Conservation (phyloP, 2,329 filamentous ascomycete species). For the Diaporthe eres region DNA sequence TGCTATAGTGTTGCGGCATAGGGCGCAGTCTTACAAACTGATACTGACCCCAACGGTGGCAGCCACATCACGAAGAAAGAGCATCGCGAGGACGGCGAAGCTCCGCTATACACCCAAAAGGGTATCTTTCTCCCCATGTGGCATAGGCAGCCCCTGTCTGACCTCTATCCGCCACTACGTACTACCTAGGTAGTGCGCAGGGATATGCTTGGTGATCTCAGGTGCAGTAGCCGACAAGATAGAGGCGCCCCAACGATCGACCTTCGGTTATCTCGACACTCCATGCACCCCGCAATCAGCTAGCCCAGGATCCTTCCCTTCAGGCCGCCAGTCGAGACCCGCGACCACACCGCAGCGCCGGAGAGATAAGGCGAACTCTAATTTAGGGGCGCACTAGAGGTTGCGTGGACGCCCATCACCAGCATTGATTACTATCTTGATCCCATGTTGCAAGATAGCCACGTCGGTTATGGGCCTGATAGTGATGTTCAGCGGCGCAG, state of each 20-base stretch:
- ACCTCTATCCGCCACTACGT: background rate
- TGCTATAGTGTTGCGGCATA: no score
- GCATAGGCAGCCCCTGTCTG: background rate
- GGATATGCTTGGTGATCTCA: background rate
- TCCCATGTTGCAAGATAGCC: background rate
- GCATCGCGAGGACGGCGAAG: background rate
- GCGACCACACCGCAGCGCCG: background rate
- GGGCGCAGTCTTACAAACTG: background rate
- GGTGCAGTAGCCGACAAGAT: slow-evolving; percentile 18
- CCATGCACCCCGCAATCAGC: slow-evolving; percentile 4
- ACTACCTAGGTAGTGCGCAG: background rate
- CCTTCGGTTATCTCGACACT: slow-evolving; percentile 17
- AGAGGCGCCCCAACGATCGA: background rate
- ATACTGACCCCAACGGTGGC: background rate
- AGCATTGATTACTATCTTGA: background rate
- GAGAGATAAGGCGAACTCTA: slow-evolving; percentile 17
- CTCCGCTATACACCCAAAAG: background rate
- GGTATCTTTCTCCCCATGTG: background rate
- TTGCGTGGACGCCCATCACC: background rate
- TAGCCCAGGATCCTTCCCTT: background rate
- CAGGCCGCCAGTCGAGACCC: background rate
- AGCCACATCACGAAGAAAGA: background rate
- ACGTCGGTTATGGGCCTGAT: slow-evolving; percentile 26
- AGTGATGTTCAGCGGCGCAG: slow-evolving; percentile 1
- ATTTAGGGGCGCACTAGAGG: slow-evolving; percentile 1